Evolutionary conservation across 768 basidiomycete species (phyloP).

Genomic region (Lentinula raphanica): DNA sequence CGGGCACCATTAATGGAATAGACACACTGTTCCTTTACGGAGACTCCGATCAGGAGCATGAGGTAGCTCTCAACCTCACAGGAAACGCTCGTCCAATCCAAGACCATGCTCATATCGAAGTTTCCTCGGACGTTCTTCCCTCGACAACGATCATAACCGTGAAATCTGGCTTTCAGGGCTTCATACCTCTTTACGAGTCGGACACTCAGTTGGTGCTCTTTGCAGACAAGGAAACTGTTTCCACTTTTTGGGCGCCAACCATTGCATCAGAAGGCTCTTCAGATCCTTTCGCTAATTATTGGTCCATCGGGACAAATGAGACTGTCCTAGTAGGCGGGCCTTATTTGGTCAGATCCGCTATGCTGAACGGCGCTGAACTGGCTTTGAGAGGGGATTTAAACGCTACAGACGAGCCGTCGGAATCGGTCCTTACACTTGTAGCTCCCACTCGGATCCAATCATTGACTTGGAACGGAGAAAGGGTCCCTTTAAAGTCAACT

Average conservation of each 20-base stretch:
- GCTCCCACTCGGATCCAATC: constrained; percentile 46
- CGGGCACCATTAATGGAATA: constrained; percentile 53
- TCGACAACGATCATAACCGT: constrained; percentile 43
- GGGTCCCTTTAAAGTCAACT: constrained; percentile 23
- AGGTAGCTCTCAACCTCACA: constrained; percentile 39
- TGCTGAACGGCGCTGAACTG: constrained; percentile 43
- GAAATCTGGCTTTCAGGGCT: constrained; percentile 49
- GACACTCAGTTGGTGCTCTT: constrained; percentile 62
- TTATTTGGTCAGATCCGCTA: constrained; percentile 56
- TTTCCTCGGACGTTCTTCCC: constrained; percentile 17
- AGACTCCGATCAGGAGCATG: constrained; percentile 49
- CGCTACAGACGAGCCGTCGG: constrained; percentile 18
- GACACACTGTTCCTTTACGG: constrained; percentile 65
- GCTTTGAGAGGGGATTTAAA: constrained; percentile 68
- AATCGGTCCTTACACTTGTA: constrained; percentile 56
- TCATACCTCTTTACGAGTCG: constrained; percentile 64
- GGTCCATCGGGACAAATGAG: constrained; percentile 68
- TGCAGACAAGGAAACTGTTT: constrained; percentile 59
- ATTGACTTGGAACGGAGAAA: constrained; percentile 73
- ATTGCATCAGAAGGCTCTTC: constrained; percentile 34
- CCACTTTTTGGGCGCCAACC: constrained; percentile 73
- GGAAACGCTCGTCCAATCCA: constrained; percentile 34
- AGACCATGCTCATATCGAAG: constrained; percentile 23
- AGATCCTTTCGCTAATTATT: constrained; percentile 53
- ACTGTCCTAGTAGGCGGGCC: constrained; percentile 64